Evolutionary conservation across 2,329 filamentous ascomycete genomes (phyloP), one percentile per base, ranked within the genome.

Genomic region (Tolypocladium inflatum): DNA sequence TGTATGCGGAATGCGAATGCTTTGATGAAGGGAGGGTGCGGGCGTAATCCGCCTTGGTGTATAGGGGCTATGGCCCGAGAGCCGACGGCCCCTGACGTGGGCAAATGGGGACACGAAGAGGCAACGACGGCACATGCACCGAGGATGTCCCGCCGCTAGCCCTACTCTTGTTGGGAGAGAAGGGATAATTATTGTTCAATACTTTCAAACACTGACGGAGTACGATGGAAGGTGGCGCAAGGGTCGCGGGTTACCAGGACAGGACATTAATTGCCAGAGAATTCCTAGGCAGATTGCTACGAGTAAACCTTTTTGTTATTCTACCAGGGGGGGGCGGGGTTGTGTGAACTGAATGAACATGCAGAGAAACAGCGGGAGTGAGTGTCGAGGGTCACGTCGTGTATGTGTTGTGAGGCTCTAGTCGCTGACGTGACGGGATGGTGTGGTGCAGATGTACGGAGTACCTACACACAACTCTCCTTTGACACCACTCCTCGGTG

Each of bases 211-310:
- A 33, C 48, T 21, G 30, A 37, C 19, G 48, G 48, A 52, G 30
- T 51, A 51, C 5, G 48, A 51, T 21, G 30, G 48, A 5, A n/a
- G 48, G 19, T 66, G 64, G 57, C 61, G 58, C 58, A 55, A 62
- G 59, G 59, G 59, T 38, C 19, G 41, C 9, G 26, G 11, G 8
- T n/a, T 8, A 23, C 21, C 30, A 35, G 38, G 58, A 42, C 55
- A 53, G 54, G 43, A 50, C 57, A 60, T 48, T 50, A 21, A 21
- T 51, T 50, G 50, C 21, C 57, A 30, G 43, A 51, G 50, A 57
- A 60, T 58, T 38, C 60, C 55, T 63, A 60, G 59, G 61, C 61
- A 63, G 61, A 59, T 57, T 63, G 58, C 60, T 63, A 60, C 50
- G 59, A 62, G 53, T 57, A 62, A 38, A 55, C 23, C 19, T 58